phyloP scores from a whole-genome alignment of 257 asterid species.

The Datura wrightii region DNA sequence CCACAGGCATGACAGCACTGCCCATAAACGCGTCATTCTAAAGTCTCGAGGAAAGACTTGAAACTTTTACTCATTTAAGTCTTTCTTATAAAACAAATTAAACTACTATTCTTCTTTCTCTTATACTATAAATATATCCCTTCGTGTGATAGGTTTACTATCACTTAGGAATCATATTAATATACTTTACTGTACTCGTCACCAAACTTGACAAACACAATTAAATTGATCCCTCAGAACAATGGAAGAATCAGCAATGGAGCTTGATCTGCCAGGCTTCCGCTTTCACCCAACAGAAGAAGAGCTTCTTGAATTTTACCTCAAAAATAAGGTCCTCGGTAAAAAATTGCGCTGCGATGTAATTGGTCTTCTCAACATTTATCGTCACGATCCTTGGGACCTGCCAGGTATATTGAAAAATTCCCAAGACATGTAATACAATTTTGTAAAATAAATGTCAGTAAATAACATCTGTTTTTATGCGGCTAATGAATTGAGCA shows the following conservation, averaged over 20 bases:
- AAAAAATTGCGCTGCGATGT: slow-evolving; percentile 53
- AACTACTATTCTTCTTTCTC: not conserved
- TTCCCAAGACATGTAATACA: not conserved
- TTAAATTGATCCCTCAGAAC: not conserved
- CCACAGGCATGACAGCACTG: slow-evolving; percentile 3
- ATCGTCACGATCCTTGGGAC: slow-evolving; percentile 65
- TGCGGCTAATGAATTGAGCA: slow-evolving; percentile 28
- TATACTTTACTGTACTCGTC: not conserved
- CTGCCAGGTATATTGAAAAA: slow-evolving; percentile 57
- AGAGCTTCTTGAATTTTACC: slow-evolving; percentile 47
- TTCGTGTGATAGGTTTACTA: not conserved
- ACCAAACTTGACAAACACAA: not conserved
- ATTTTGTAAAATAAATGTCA: not conserved
- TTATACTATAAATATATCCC: not conserved
- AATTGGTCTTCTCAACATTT: slow-evolving; percentile 66
- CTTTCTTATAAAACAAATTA: not conserved
- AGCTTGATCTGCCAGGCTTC: slow-evolving; percentile 44
- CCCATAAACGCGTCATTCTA: slow-evolving; percentile 20
- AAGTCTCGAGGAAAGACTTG: not conserved
- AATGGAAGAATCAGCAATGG: slow-evolving; percentile 40
- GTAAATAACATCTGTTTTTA: not conserved
- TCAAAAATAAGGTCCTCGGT: slow-evolving; percentile 37
- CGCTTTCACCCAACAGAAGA: slow-evolving; percentile 53
- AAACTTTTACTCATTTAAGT: not conserved
- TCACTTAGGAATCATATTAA: not conserved